Conservation (phyloP, 2,329 filamentous ascomycete species). For the Xylariaceae sp. region DNA sequence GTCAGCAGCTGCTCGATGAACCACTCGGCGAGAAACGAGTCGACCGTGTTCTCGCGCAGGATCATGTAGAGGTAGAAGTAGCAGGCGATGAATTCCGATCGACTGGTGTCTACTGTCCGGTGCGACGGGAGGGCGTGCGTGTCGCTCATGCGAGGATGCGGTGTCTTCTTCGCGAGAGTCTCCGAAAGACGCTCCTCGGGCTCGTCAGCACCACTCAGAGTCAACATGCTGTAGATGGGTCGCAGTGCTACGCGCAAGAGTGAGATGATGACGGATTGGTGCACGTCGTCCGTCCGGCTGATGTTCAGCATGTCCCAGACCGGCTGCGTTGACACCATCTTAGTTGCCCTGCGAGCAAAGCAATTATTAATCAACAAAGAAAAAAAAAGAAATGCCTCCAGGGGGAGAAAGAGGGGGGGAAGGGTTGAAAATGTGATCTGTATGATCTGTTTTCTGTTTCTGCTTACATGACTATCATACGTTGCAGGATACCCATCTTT, state of each 20-base stretch:
- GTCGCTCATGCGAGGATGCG: constrained; percentile 19
- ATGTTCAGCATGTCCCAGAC: constrained; percentile 38
- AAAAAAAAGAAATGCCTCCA: no score
- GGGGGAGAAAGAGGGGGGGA: no score
- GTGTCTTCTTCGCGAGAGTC: constrained; percentile 26
- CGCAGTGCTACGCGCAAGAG: constrained; percentile 41
- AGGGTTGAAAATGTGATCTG: no score
- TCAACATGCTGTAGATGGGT: constrained; percentile 33
- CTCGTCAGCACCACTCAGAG: constrained; percentile 25
- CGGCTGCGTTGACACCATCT: constrained; percentile 36
- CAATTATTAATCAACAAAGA: constrained; percentile 15
- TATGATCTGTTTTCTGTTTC: not conserved
- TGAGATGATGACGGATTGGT: constrained; percentile 42
- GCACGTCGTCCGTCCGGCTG: constrained; percentile 36
- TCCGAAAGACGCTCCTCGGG: constrained; percentile 27
- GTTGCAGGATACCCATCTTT: constrained; percentile 36
- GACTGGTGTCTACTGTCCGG: constrained; percentile 34
- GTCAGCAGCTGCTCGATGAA: constrained; percentile 42
- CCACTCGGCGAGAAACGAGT: constrained; percentile 42
- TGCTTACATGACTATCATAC: constrained; percentile 40
- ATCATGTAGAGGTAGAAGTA: constrained; percentile 45
- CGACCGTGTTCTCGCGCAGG: constrained; percentile 38
- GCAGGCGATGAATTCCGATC: constrained; percentile 42
- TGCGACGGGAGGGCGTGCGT: constrained; percentile 9
- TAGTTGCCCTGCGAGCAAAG: constrained; percentile 34